Conservation (phyloP, 129 eudicot genomes). For the Silybum marianum region DNA sequence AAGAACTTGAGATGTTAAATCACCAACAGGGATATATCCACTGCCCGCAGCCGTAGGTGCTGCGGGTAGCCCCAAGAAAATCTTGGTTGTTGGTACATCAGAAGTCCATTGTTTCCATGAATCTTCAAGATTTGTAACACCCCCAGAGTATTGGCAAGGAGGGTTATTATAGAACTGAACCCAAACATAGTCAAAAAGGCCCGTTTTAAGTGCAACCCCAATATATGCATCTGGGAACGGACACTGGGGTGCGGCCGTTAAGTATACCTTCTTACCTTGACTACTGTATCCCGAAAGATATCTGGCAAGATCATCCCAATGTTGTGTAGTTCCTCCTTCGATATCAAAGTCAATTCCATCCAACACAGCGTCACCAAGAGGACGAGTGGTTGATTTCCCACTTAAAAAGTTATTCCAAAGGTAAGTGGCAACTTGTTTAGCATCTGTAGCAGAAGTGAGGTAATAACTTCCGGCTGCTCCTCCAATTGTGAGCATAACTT, state of each 20-base stretch:
- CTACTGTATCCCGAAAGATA: slow-evolving; percentile 25
- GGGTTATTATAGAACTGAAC: slow-evolving; percentile 47
- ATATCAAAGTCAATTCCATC: slow-evolving; percentile 56
- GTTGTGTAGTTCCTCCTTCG: slow-evolving; percentile 32
- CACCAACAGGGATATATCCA: slow-evolving; percentile 37
- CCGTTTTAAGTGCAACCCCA: slow-evolving; percentile 36
- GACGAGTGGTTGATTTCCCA: slow-evolving; percentile 39
- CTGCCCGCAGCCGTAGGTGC: slow-evolving; percentile 45
- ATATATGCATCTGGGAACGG: slow-evolving; percentile 44
- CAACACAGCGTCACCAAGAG: slow-evolving; percentile 42
- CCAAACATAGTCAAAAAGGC: slow-evolving; percentile 49
- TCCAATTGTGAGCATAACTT: slow-evolving; percentile 45
- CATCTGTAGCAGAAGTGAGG: slow-evolving; percentile 38
- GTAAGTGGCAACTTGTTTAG: slow-evolving; percentile 46
- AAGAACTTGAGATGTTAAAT: slow-evolving; percentile 33
- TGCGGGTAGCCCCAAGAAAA: slow-evolving; percentile 50
- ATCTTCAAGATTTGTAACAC: slow-evolving; percentile 5
- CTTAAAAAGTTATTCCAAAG: slow-evolving; percentile 48
- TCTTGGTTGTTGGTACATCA: slow-evolving; percentile 27
- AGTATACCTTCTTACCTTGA: slow-evolving; percentile 34
- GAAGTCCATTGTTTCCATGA: slow-evolving; percentile 51
- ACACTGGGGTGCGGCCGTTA: slow-evolving; percentile 49
- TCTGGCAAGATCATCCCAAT: slow-evolving; percentile 42
- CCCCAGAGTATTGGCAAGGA: slow-evolving; percentile 41
- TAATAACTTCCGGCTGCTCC: slow-evolving; percentile 38